A percentile compares a stretch with the other conserved stretches of the same genome.
Evolutionary conservation across 2,329 filamentous ascomycete genomes (phyloP).

Genomic region (Chrysoporthe cubensis): DNA sequence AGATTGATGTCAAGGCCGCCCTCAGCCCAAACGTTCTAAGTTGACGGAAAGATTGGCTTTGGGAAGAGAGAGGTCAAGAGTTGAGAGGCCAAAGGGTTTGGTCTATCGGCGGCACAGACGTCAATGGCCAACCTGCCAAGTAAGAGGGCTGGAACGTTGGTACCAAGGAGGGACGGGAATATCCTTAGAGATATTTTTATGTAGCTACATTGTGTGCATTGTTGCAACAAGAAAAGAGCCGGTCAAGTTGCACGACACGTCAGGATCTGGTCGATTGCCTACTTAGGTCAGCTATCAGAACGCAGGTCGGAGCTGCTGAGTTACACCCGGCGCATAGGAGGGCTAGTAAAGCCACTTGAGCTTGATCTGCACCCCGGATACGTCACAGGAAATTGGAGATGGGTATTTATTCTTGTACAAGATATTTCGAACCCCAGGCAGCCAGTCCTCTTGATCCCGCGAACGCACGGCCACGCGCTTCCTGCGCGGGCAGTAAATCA

Average conservation of each 20-base stretch:
- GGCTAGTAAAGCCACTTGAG: neutral
- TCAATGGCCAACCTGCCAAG: neutral
- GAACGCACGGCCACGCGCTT: neutral
- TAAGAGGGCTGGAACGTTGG: neutral
- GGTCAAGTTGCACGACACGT: neutral
- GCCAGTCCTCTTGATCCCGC: neutral
- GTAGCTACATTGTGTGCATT: neutral
- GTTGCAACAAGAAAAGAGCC: neutral
- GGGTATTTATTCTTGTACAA: slow-evolving; percentile 26
- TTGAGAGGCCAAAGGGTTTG: neutral
- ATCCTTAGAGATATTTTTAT: neutral
- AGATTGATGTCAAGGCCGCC: no score
- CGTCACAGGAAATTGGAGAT: slow-evolving; percentile 6
- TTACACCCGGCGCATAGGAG: neutral
- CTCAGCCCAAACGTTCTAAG: no score
- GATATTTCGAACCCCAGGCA: neutral
- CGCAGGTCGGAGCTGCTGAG: neutral
- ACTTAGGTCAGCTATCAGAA: neutral
- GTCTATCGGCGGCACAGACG: neutral
- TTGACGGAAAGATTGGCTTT: no score
- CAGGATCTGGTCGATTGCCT: neutral
- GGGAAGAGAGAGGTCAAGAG: no score
- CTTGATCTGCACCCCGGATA: neutral
- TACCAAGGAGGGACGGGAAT: neutral
- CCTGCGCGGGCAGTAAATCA: neutral